Base-by-base conservation (phyloP, 495 filamentous ascomycete species). In the Schizothecium vesticola region DNA sequence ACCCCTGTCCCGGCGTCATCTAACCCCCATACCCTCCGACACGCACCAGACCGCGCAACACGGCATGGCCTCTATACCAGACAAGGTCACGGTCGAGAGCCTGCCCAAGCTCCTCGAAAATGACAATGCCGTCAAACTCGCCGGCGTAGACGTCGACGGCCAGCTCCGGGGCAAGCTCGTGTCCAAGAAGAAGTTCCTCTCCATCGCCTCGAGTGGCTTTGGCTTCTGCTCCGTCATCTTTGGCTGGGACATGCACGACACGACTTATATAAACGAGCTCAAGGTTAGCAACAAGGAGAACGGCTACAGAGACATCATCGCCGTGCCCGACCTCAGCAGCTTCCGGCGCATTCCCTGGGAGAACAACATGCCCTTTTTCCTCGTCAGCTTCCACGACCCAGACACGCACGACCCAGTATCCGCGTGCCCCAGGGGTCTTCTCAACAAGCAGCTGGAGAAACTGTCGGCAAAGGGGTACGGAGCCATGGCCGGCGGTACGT, bases 171-270 rank as follows among this genome's bases (percentile, higher is more conserved):
- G 95, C 66, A 99, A 99, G 81, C 86, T 99, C 56, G 89, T 99
- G 75, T 91, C 93, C 71, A 97, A 97, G 82, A 91, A 90, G 76
- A 99, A 99, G 80, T 99, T 99, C 80, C 80, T 97, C 5, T 93
- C 91, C 9, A 86, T 99, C 62, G 90, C 89, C 24, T 77, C 87
- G 59, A 85, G 88, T 56, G 95, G 95, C 59, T 99, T 99, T 72
- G 95, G 95, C 22, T 99, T 97, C 84, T 99, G 95, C 83, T 94
- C 91, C 3, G 93, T 97, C 65, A 86, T 99, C 43, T 97, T 97
- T 73, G 95, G 94, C 73, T 97, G 94, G 94, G 95, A 99, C 72
- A 97, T 97, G 92, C 94, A 97, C 79, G 95, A 99, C 73, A 84
- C 85, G 76, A 95, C 92, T 9, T 97, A 99, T 73, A 88, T 87